Conservation (phyloP, 345 rosid genomes). For the Ailanthus altissimus region DNA sequence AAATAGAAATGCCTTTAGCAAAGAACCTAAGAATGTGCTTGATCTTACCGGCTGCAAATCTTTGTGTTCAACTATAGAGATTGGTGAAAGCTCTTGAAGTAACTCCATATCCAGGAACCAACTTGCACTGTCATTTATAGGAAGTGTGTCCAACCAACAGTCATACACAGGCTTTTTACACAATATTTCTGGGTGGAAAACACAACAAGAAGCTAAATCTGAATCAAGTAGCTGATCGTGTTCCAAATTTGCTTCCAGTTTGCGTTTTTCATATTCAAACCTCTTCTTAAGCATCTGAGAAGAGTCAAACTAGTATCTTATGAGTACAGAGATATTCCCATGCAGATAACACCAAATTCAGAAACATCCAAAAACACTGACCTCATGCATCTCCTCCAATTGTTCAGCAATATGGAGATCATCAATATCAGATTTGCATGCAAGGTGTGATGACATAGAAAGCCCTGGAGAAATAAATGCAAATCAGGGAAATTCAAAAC, state of each 20-base stretch:
- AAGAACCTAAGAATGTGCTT: background rate
- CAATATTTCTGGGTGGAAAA: constrained; percentile 52
- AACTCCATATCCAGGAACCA: constrained; percentile 66
- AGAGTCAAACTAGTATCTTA: constrained; percentile 17
- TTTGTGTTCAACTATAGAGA: constrained; percentile 38
- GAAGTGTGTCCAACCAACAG: constrained; percentile 58
- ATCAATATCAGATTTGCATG: constrained; percentile 43
- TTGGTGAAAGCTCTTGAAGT: constrained; percentile 54
- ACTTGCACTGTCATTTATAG: constrained; percentile 59
- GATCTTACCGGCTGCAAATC: constrained; percentile 47
- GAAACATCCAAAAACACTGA: constrained; percentile 31
- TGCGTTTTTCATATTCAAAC: constrained; percentile 58
- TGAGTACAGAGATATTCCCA: constrained; percentile 6
- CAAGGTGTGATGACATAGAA: constrained; percentile 70
- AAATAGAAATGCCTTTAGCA: background rate
- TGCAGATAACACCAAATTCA: constrained; percentile 5
- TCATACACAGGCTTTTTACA: constrained; percentile 44
- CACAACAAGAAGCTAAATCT: constrained; percentile 52
- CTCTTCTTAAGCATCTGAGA: constrained; percentile 65
- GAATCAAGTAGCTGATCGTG: constrained; percentile 31
- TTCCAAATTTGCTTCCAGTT: constrained; percentile 38
- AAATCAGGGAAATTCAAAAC: background rate
- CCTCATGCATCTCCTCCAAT: constrained; percentile 71
- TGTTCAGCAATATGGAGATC: constrained; percentile 41
- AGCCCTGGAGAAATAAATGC: constrained; percentile 48